Evolutionary conservation across 2,329 filamentous ascomycete genomes (phyloP).

Genomic region (Biscogniauxia marginata): DNA sequence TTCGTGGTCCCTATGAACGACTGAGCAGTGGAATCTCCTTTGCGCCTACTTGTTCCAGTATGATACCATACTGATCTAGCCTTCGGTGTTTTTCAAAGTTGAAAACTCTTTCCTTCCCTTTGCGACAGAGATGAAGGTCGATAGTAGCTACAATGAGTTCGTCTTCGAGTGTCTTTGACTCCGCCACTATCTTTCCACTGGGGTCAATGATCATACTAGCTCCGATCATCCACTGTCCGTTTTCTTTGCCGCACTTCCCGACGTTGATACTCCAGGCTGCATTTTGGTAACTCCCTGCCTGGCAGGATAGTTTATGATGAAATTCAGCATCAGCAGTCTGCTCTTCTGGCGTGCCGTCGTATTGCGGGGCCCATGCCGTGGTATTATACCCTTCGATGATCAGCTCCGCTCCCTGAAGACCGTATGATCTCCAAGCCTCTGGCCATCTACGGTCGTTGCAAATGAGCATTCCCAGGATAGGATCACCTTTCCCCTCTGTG

Average conservation of each 20-base stretch:
- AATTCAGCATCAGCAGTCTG: slow-evolving; percentile 48
- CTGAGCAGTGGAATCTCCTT: slow-evolving; percentile 25
- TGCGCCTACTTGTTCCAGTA: slow-evolving; percentile 40
- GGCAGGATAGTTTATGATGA: slow-evolving; percentile 51
- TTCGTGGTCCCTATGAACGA: not conserved
- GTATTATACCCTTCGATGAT: slow-evolving; percentile 48
- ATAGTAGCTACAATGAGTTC: slow-evolving; percentile 52
- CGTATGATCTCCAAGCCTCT: slow-evolving; percentile 51
- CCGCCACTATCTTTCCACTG: slow-evolving; percentile 48
- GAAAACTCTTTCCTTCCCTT: slow-evolving; percentile 48
- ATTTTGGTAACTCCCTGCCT: slow-evolving; percentile 53
- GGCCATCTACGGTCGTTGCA: slow-evolving; percentile 56
- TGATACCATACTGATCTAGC: slow-evolving; percentile 41
- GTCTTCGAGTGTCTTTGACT: slow-evolving; percentile 46
- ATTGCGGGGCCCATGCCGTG: slow-evolving; percentile 46
- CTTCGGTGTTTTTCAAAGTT: slow-evolving; percentile 44
- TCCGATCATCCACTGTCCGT: slow-evolving; percentile 47
- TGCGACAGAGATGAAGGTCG: slow-evolving; percentile 46
- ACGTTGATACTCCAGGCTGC: slow-evolving; percentile 49
- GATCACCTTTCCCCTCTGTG: slow-evolving; percentile 41
- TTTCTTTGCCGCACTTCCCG: slow-evolving; percentile 50
- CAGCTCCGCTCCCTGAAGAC: slow-evolving; percentile 40
- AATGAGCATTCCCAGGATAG: slow-evolving; percentile 54
- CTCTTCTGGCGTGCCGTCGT: slow-evolving; percentile 36
- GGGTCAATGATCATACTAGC: slow-evolving; percentile 48